A percentile compares a stretch with the other conserved stretches of the same genome.
Conservation (phyloP, 345 rosid species). For the Citrus glauca region DNA sequence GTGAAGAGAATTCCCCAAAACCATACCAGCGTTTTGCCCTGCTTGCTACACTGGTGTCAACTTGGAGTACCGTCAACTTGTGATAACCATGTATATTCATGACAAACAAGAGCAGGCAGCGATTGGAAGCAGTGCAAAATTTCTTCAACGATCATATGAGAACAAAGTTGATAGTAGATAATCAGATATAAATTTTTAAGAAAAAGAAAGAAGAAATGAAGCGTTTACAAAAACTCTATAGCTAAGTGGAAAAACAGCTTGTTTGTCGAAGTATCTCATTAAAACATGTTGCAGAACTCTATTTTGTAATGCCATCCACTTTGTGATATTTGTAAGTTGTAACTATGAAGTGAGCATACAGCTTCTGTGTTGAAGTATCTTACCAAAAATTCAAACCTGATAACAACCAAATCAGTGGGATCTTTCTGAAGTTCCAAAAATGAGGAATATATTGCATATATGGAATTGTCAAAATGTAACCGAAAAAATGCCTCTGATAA, state of each 20-base stretch:
- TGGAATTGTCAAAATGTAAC: not conserved
- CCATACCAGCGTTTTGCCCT: not conserved
- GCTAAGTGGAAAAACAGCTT: not conserved
- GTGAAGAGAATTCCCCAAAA: too few relatives aligned
- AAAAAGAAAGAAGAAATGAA: not conserved
- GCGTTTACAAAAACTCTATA: not conserved
- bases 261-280: not conserved
- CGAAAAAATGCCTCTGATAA: not conserved
- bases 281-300: not conserved
- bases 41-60: not conserved
- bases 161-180: not conserved
- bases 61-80: not conserved
- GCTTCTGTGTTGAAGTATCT: not conserved
- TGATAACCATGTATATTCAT: not conserved
- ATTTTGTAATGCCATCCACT: not conserved
- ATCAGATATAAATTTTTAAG: too few relatives aligned
- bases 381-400: not conserved
- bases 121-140: not conserved
- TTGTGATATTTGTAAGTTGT: not conserved
- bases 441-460: not conserved
- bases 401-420: not conserved
- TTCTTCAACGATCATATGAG: not conserved
- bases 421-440: not conserved
- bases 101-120: not conserved
- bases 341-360: not conserved